phyloP scores from a whole-genome alignment of 768 basidiomycete genomes.

The Trametes elegans region DNA sequence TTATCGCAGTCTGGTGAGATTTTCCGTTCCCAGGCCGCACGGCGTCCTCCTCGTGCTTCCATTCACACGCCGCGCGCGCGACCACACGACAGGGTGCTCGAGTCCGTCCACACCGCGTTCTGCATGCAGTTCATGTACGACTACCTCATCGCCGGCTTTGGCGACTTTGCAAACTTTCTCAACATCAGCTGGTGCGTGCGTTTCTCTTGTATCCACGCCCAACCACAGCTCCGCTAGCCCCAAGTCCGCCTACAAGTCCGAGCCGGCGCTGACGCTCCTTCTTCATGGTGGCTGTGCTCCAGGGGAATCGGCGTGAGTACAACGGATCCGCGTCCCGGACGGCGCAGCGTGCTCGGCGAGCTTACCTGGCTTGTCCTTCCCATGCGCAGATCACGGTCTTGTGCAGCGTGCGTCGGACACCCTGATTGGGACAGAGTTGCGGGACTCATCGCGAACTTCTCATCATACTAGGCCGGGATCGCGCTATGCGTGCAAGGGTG shows the following conservation, averaged over 20 bases:
- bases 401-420: conserved; percentile 1
- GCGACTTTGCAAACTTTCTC: neutral
- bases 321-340: neutral
- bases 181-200: conserved; percentile 5
- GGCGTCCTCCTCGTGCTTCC: neutral
- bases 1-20: conserved; percentile 1
- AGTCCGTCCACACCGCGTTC: conserved; percentile 16
- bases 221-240: neutral
- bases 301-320: conserved; percentile 14
- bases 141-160: conserved; percentile 13
- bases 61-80: neutral
- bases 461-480: neutral
- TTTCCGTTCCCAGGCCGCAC: neutral
- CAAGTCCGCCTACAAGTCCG: neutral
- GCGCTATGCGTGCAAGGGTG: conserved; percentile 16
- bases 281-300: neutral
- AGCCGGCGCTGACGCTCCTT: neutral
- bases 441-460: neutral
- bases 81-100: conserved; percentile 15
- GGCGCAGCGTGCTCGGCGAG: neutral
- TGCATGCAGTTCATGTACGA: conserved; percentile 16
- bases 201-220: neutral
- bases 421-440: neutral
- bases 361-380: neutral
- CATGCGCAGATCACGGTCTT: conserved; percentile 5